Conservation (phyloP, 225 moss, liverwort and hornwort genomes). For the Takakia lepidozioides region DNA sequence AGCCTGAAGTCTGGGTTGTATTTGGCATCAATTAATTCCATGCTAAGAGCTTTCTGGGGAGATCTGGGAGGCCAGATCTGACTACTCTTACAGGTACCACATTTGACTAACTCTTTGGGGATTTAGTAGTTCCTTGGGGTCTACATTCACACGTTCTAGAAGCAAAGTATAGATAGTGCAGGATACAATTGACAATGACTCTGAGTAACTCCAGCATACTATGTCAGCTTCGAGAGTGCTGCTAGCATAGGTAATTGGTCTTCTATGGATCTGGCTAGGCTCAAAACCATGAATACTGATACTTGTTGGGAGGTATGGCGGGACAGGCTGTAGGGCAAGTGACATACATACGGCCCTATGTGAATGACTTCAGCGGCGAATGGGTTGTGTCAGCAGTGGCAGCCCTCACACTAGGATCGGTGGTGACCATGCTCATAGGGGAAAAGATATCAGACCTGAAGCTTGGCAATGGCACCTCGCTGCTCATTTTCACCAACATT, state of each 20-base stretch:
- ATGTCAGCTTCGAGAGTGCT: no score
- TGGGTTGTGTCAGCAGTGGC: conserved; percentile 81
- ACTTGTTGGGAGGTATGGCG: not conserved
- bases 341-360: conserved; percentile 83
- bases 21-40: no score
- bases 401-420: conserved; percentile 69
- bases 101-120: no score
- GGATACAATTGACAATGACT: no score
- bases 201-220: no score
- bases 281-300: not conserved
- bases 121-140: no score
- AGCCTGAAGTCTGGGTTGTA: no score
- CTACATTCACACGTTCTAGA: not conserved
- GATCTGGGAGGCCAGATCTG: no score
- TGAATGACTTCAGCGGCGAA: conserved; percentile 69
- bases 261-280: not conserved
- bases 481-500: conserved; percentile 91
- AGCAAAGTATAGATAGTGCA: not conserved
- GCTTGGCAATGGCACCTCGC: conserved; percentile 89
- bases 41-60: no score
- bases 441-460: conserved; percentile 84
- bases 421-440: conserved; percentile 72
- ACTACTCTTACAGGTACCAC: no score
- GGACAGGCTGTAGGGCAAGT: conserved; percentile 92
- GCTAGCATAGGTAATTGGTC: no score